Evolutionary conservation across 345 rosid genomes (phyloP), one percentile per base, ranked within the genome.

Genomic region (Erucastrum elatum): DNA sequence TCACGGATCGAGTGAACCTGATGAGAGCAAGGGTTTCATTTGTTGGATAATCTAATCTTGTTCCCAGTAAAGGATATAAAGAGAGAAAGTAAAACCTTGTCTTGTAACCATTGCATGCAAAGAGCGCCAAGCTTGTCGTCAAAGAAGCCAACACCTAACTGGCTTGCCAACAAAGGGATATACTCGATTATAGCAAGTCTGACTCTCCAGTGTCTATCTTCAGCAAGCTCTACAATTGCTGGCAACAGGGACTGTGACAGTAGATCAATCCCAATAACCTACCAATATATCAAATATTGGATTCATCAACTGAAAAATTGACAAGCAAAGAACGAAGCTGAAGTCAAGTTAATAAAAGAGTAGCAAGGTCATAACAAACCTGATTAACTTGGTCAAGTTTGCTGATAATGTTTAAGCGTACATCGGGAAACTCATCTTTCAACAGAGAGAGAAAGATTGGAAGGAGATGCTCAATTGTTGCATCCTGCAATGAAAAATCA

Each of bases 301-400:
- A 59, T 25, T 59, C 61, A 56, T 56, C 30, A 25, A 58, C 26
- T 2, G 26, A 53, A 6, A 6, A 16, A 16, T 16, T 26, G 9
- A 16, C 12, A 56, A 17, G 26, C 12, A 17, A 58, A 21, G 10
- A 58, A 44, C 2, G 4, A 44, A 2, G 27, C 2, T 58, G 13
- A 58, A 21, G 62, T 58, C 56, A 49, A 49, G 56, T 49, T 49
- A 49, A 49, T 0, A 49, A 49, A 49, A 41, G 56, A 49, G 7
- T 49, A 49, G 53, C 53, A 46, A 4, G 16, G 16, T 46, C 53
- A 41, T 46, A 53, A 33, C 88, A 71, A 76, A 94, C 98, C 98
- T 92, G 97, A 69, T 94, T 92, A 75, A 94, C 98, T 90, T 94
- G 92, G 85, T 94, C 98, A 58, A 90, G 97, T 88, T 94, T 94